Evolutionary conservation across 106 monocot genomes (phyloP).

Genomic region (Allium cepa): DNA sequence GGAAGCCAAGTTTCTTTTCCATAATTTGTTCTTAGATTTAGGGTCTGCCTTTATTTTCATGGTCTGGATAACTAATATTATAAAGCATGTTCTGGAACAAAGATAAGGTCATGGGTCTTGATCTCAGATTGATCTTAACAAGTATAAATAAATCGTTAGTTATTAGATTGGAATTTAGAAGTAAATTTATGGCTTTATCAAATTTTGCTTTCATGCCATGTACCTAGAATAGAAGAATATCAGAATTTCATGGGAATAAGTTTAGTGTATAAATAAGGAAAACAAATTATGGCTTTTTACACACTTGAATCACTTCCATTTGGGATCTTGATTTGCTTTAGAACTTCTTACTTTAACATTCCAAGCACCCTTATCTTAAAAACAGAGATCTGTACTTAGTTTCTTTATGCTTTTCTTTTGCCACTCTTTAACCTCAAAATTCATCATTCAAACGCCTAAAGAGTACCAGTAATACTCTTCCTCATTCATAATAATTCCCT

Average conservation of each 20-base stretch:
- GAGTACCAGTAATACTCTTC: neutral
- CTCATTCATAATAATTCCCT: conserved; percentile 9
- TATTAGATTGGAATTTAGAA: neutral
- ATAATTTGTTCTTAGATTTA: neutral
- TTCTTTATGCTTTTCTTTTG: conserved; percentile 18
- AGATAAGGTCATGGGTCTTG: neutral
- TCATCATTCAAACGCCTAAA: conserved; percentile 1
- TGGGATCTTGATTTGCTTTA: conserved; percentile 2
- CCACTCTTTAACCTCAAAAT: conserved; percentile 3
- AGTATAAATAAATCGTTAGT: neutral
- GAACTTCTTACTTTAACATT: conserved; percentile 4
- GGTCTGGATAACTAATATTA: neutral
- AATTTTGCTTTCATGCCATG: neutral
- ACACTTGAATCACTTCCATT: neutral
- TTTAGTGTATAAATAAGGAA: neutral
- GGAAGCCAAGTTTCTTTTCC: conserved; percentile 39
- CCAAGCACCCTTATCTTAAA: conserved; percentile 5
- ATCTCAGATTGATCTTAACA: neutral
- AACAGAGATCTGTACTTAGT: conserved; percentile 4
- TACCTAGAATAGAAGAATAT: neutral
- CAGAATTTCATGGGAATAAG: neutral
- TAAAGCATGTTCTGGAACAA: neutral
- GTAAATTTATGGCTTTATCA: neutral
- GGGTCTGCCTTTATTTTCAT: neutral
- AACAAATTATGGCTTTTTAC: neutral